phyloP scores from a whole-genome alignment of 140 eudicot genomes.

The Stevia rebaudiana region DNA sequence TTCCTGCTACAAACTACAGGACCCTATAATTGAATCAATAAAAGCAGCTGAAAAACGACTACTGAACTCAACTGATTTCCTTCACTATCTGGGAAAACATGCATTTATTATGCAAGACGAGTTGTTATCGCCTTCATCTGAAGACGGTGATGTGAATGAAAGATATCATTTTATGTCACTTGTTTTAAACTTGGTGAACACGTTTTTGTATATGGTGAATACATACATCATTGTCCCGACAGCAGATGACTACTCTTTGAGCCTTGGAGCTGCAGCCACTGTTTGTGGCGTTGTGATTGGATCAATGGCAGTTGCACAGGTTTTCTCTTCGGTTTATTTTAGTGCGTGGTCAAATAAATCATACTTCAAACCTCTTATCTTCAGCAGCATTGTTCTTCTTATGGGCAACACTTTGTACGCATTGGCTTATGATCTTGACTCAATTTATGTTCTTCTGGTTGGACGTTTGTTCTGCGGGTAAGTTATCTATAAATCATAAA shows the following conservation, averaged over 20 bases:
- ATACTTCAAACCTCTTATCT: slow-evolving; percentile 66
- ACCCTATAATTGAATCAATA: slow-evolving; percentile 62
- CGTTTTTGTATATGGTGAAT: slow-evolving; percentile 91
- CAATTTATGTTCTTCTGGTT: slow-evolving; percentile 62
- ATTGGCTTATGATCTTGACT: slow-evolving; percentile 78
- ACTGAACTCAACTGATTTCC: slow-evolving; percentile 71
- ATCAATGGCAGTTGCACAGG: slow-evolving; percentile 94
- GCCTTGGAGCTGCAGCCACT: slow-evolving; percentile 97
- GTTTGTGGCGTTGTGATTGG: slow-evolving; percentile 91
- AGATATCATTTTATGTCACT: slow-evolving; percentile 83
- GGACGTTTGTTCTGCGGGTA: slow-evolving; percentile 97
- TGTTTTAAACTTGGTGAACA: slow-evolving; percentile 68
- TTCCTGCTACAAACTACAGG: slow-evolving; percentile 44
- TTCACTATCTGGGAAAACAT: slow-evolving; percentile 69
- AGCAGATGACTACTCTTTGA: slow-evolving; percentile 78
- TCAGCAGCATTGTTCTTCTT: slow-evolving; percentile 81
- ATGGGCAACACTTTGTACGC: slow-evolving; percentile 79
- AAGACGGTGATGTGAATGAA: slow-evolving; percentile 39
- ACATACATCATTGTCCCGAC: slow-evolving; percentile 94
- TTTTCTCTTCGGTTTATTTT: slow-evolving; percentile 91
- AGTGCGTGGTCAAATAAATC: slow-evolving; percentile 98
- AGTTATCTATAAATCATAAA: too few relatives aligned
- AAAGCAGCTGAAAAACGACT: slow-evolving; percentile 76
- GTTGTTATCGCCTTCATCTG: slow-evolving; percentile 41
- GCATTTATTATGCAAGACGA: slow-evolving; percentile 86